A percentile compares a stretch with the other conserved stretches of the same genome.
These are phyloP conservation scores for Candida sojae DNA, from an alignment of 1,139 yeast genomes.

Conservation along the genomic window DNA sequence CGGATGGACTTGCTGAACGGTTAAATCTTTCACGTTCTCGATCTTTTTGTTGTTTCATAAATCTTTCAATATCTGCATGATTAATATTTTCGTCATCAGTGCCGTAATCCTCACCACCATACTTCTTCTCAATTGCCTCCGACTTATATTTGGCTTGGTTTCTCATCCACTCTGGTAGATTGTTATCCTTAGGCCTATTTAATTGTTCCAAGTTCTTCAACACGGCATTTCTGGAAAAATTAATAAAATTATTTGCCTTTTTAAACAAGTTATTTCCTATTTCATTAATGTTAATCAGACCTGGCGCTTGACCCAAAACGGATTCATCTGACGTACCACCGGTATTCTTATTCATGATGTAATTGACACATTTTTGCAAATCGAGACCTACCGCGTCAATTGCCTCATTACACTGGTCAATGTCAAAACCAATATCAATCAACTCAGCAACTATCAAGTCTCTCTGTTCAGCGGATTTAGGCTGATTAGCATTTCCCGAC, in stretches of 20 bases:
- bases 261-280: constrained; percentile 63
- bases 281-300: constrained; percentile 48
- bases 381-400: constrained; percentile 58
- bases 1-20: not conserved
- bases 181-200: constrained; percentile 34
- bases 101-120: constrained; percentile 45
- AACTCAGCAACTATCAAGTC: constrained; percentile 70
- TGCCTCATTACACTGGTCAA: constrained; percentile 63
- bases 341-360: constrained; percentile 50
- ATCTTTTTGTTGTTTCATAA: constrained; percentile 40
- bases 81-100: constrained; percentile 48
- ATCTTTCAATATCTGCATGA: constrained; percentile 39
- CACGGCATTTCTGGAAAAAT: constrained; percentile 62
- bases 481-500: not conserved
- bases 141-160: constrained; percentile 51
- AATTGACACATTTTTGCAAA: constrained; percentile 67
- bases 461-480: constrained; percentile 10
- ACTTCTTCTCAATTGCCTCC: constrained; percentile 39
- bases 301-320: constrained; percentile 13
- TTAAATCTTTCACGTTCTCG: constrained; percentile 37
- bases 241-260: constrained; percentile 62
- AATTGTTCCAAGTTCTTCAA: constrained; percentile 67
- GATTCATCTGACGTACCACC: constrained; percentile 19
- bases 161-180: constrained; percentile 81
- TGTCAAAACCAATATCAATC: constrained; percentile 77